Evolutionary conservation across 495 filamentous ascomycete species (phyloP).

Genomic region (Neurospora tetraspora): DNA sequence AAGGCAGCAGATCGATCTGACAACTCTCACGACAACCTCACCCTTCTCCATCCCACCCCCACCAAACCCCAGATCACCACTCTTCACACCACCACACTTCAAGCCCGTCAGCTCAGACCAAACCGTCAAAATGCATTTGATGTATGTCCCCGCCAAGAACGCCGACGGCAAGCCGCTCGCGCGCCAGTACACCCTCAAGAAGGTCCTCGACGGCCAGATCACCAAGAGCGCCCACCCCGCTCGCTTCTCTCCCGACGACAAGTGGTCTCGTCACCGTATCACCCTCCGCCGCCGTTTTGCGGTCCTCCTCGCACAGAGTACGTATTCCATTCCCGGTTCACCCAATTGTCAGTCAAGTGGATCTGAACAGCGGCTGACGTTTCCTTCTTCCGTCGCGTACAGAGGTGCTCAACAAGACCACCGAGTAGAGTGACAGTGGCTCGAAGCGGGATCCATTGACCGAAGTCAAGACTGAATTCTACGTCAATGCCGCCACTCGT

Average conservation of each 20-base stretch:
- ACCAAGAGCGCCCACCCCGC: slow-evolving; percentile 96
- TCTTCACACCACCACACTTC: background rate
- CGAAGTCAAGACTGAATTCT: background rate
- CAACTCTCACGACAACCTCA: background rate
- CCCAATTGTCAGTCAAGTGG: background rate
- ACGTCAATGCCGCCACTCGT: background rate
- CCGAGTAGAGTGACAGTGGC: background rate
- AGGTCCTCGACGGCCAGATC: slow-evolving; percentile 65
- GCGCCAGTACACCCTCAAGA: slow-evolving; percentile 74
- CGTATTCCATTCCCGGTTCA: slow-evolving; percentile 17
- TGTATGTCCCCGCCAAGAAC: slow-evolving; percentile 63
- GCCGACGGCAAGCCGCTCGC: slow-evolving; percentile 57
- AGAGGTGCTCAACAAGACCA: background rate
- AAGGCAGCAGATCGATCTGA: background rate
- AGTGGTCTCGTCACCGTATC: slow-evolving; percentile 89
- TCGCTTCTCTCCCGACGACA: slow-evolving; percentile 94
- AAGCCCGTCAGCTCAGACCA: background rate
- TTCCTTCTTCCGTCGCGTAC: background rate
- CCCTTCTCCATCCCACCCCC: background rate
- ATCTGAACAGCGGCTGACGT: background rate
- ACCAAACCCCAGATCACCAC: background rate
- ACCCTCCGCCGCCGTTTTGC: slow-evolving; percentile 87
- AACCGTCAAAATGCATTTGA: slow-evolving; percentile 57
- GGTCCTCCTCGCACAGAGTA: slow-evolving; percentile 74
- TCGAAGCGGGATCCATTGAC: background rate